Evolutionary conservation across 78 protist genomes (phyloP).

Genomic region (Planoprotostelium fungivorum): DNA sequence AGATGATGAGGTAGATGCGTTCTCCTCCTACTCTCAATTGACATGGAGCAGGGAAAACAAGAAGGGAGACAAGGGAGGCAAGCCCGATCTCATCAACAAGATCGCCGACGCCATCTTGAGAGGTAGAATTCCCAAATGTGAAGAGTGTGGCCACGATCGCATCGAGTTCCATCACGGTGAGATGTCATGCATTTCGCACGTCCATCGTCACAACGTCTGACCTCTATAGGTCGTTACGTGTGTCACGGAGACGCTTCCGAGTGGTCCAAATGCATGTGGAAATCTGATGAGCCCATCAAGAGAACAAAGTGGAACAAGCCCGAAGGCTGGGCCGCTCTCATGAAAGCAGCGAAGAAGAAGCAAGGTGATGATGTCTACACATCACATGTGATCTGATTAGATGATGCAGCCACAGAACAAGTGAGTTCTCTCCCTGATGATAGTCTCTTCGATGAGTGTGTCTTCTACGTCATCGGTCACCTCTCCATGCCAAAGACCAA

Average conservation of each 20-base stretch:
- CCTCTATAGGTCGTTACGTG: background rate
- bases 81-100: background rate
- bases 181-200: background rate
- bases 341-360: background rate
- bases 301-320: background rate
- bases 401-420: background rate
- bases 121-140: background rate
- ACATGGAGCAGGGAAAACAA: background rate
- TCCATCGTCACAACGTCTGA: background rate
- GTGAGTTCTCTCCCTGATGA: background rate
- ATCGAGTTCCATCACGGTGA: background rate
- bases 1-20: background rate
- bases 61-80: background rate
- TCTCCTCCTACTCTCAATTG: background rate
- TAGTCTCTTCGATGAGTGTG: background rate
- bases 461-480: background rate
- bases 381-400: background rate
- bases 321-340: background rate
- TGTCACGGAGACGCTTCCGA: background rate
- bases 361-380: background rate
- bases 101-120: background rate
- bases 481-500: background rate
- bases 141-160: background rate
- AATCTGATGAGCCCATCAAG: background rate
- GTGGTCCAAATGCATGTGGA: background rate